Evolutionary conservation across 2,329 filamentous ascomycete species (phyloP).

Genomic region (Fusarium avenaceum): DNA sequence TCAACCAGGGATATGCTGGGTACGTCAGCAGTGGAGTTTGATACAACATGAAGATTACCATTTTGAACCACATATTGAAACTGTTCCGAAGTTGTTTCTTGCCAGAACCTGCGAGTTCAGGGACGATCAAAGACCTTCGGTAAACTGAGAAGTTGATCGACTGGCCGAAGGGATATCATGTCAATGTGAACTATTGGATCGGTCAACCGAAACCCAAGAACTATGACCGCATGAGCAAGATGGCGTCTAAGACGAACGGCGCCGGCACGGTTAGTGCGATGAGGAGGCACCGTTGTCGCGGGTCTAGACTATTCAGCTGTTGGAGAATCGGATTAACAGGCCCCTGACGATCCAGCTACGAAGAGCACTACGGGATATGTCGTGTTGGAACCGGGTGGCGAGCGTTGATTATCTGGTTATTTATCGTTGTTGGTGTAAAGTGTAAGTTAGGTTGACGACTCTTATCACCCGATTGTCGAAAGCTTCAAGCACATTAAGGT

Average conservation of each 20-base stretch:
- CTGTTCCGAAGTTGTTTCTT: conserved; percentile 23
- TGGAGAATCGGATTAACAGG: conserved; percentile 9
- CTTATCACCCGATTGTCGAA: conserved; percentile 31
- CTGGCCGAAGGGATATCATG: conserved; percentile 6
- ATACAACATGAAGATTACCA: conserved; percentile 20
- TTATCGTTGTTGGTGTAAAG: background rate
- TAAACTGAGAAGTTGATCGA: conserved; percentile 6
- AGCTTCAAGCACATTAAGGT: conserved; percentile 31
- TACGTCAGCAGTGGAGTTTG: conserved; percentile 45
- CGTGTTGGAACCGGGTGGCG: conserved; percentile 27
- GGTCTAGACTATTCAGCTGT: conserved; percentile 40
- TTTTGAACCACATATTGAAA: conserved; percentile 15
- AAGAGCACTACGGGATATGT: conserved; percentile 35
- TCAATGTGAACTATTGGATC: conserved; percentile 33
- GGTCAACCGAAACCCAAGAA: conserved; percentile 11
- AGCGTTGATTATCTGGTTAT: conserved; percentile 17
- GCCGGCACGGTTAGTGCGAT: conserved; percentile 35
- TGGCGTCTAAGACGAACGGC: conserved; percentile 37
- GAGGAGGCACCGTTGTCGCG: conserved; percentile 36
- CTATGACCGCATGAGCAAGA: conserved; percentile 27
- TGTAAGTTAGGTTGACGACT: conserved; percentile 20
- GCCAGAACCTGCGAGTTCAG: background rate
- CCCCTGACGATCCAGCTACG: conserved; percentile 40
- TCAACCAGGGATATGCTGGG: conserved; percentile 31
- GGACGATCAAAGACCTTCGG: conserved; percentile 9